These are phyloP conservation scores for Volvariella surrecta DNA, from an alignment of 1,284 basidiomycete genomes.

Conservation along the genomic window DNA sequence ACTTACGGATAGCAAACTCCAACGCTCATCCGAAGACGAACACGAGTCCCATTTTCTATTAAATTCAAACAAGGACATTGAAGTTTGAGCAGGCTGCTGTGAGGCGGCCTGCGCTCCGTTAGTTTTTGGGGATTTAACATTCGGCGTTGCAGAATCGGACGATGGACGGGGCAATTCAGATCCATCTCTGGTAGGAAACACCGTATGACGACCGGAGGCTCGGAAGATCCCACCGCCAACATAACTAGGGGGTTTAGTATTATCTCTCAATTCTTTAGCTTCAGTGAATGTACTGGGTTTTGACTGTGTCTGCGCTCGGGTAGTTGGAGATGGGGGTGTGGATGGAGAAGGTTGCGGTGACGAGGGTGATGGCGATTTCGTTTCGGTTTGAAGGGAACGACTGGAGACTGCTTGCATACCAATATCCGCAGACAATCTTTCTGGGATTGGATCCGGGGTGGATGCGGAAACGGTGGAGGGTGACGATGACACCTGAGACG, in stretches of 20 bases:
- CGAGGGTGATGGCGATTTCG: background rate
- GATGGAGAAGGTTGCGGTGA: slow-evolving; percentile 5
- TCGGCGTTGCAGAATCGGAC: background rate
- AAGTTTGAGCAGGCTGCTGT: background rate
- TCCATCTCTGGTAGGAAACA: slow-evolving; percentile 24
- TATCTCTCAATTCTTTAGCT: slow-evolving; percentile 44
- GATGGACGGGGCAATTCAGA: no score
- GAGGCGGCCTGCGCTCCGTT: background rate
- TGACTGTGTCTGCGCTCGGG: slow-evolving; percentile 8
- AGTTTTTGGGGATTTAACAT: background rate
- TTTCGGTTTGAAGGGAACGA: slow-evolving; percentile 17
- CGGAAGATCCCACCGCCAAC: slow-evolving; percentile 58
- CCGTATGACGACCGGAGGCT: slow-evolving; percentile 38
- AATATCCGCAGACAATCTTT: slow-evolving; percentile 12
- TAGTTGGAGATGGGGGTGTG: slow-evolving; percentile 3
- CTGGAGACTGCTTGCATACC: slow-evolving; percentile 28
- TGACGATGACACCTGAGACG: slow-evolving; percentile 10
- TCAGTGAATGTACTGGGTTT: slow-evolving; percentile 32
- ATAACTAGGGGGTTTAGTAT: slow-evolving; percentile 27
- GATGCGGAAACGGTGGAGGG: slow-evolving; percentile 1
- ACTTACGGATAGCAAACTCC: slow-evolving; percentile 6
- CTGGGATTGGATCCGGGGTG: slow-evolving; percentile 6
- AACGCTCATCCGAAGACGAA: slow-evolving; percentile 4
- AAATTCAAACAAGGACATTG: slow-evolving; percentile 8
- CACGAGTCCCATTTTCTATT: slow-evolving; percentile 5